phyloP scores from a whole-genome alignment of 495 filamentous ascomycete genomes.

The Sphaerosporella brunnea region DNA sequence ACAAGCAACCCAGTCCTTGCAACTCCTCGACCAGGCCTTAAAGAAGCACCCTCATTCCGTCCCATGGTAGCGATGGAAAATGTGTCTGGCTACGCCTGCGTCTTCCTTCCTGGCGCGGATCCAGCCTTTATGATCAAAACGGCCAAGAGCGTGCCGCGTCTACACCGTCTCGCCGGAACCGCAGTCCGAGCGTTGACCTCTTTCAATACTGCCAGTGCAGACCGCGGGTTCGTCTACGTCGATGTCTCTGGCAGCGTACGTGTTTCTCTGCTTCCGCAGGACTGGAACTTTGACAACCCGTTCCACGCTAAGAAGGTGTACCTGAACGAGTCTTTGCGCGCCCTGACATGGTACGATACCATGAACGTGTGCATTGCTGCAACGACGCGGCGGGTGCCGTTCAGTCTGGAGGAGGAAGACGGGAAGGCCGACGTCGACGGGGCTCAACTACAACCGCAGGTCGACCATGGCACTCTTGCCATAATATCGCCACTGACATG shows the following conservation, averaged over 20 bases:
- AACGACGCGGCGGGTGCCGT: slow-evolving; percentile 46
- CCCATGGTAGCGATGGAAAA: slow-evolving; percentile 47
- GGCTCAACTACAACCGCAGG: slow-evolving; percentile 45
- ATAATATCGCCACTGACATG: slow-evolving; percentile 53
- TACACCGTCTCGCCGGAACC: slow-evolving; percentile 49
- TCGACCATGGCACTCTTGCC: slow-evolving; percentile 50
- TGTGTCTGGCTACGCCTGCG: slow-evolving; percentile 53
- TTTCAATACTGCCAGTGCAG: slow-evolving; percentile 57
- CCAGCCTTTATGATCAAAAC: slow-evolving; percentile 67
- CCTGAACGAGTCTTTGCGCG: slow-evolving; percentile 51
- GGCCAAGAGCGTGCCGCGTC: slow-evolving; percentile 50
- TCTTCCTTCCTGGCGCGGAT: slow-evolving; percentile 63
- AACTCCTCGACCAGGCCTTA: slow-evolving; percentile 25
- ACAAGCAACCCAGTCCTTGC: slow-evolving; percentile 45
- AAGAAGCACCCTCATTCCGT: slow-evolving; percentile 29
- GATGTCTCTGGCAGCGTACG: slow-evolving; percentile 47
- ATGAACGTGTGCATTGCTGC: slow-evolving; percentile 60
- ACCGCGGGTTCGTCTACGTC: slow-evolving; percentile 64
- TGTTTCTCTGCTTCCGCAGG: slow-evolving; percentile 45
- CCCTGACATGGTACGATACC: slow-evolving; percentile 54
- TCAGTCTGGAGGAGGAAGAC: slow-evolving; percentile 68
- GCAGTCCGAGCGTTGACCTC: slow-evolving; percentile 47
- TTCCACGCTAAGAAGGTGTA: slow-evolving; percentile 52
- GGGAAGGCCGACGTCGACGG: slow-evolving; percentile 60
- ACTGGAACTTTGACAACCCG: slow-evolving; percentile 47